Evolutionary conservation across 805 yeast genomes (phyloP).

Genomic region (Lipomyces mesembrius): DNA sequence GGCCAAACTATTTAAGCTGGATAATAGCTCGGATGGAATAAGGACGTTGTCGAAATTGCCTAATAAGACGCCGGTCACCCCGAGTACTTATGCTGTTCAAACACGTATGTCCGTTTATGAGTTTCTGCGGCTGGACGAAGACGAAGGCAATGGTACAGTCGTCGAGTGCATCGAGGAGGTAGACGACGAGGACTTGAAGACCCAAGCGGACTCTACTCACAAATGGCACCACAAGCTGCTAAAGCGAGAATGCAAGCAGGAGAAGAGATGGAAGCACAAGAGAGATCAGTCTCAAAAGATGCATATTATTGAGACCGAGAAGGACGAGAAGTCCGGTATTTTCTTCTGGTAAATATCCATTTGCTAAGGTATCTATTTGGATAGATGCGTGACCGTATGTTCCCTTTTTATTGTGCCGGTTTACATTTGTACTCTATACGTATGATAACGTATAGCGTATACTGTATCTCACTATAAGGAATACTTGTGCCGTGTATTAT

Average conservation of each 20-base stretch:
- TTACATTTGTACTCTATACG: too few relatives aligned
- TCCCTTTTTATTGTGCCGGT: too few relatives aligned
- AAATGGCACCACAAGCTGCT: neutral
- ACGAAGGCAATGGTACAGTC: neutral
- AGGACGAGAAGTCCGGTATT: neutral
- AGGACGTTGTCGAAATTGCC: neutral
- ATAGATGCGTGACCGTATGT: too few relatives aligned
- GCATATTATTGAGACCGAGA: neutral
- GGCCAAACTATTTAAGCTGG: neutral
- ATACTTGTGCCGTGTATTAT: too few relatives aligned
- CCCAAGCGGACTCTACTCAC: neutral
- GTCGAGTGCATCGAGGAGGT: constrained; percentile 2
- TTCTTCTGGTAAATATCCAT: neutral
- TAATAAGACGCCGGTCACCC: neutral
- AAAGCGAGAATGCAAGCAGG: neutral
- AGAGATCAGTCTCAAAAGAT: neutral
- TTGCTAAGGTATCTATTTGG: too few relatives aligned
- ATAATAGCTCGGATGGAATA: neutral
- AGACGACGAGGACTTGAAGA: neutral
- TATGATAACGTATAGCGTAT: too few relatives aligned
- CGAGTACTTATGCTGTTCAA: neutral
- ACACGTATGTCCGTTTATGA: neutral
- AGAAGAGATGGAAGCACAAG: neutral
- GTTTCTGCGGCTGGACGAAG: neutral
- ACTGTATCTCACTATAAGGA: too few relatives aligned